Base-by-base conservation (phyloP, 1,139 yeast species). In the Arxiozyma bovina region DNA sequence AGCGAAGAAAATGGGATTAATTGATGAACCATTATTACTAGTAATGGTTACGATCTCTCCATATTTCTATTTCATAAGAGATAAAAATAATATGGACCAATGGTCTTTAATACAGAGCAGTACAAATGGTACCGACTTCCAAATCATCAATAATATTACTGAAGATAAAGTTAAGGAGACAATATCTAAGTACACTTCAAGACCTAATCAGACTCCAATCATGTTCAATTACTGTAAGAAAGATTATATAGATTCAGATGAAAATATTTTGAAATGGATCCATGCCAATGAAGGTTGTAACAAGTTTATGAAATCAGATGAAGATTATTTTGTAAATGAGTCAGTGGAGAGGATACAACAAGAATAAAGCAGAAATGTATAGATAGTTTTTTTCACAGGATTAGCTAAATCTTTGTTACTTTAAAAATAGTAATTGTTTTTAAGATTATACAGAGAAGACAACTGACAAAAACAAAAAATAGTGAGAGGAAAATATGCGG, bases 41-140 rank as follows among this genome's bases (percentile, higher is more conserved):
- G 50, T 61, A 0, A 56, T 62, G 59, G 68, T 66, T 1, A 61
- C 60, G 7, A 49, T 66, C 12, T 63, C 69, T 4, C 70, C 70
- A 9, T 58, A 60, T 48, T 51, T 60, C 49, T 67, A 67, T 54
- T 63, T 56, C 45, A 54, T 60, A 4, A 48, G 44, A 42, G 41
- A 45, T 34, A 34, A 46, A 34, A 34, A 22, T 21, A 20, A 46
- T 38, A 20, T 43, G 48, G 23, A 12, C 4, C 42, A 54, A 20
- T 64, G 68, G 69, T 54, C 54, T 22, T 53, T 57, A 17, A 60
- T 62, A 4, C 60, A 57, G 50, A 54, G 60, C 18, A 58, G 58
- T 45, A 50, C 56, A 1, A 46, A 55, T 22, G 60, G 58, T 17
- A 54, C 60, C 2, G 62, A 62, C 40, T 57, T 57, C 42, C 56